Percentiles rank a stretch among this genome's conserved stretches.
Evolutionary conservation across 345 rosid species (phyloP).

Genomic region (Eucalyptus pauciflora): DNA sequence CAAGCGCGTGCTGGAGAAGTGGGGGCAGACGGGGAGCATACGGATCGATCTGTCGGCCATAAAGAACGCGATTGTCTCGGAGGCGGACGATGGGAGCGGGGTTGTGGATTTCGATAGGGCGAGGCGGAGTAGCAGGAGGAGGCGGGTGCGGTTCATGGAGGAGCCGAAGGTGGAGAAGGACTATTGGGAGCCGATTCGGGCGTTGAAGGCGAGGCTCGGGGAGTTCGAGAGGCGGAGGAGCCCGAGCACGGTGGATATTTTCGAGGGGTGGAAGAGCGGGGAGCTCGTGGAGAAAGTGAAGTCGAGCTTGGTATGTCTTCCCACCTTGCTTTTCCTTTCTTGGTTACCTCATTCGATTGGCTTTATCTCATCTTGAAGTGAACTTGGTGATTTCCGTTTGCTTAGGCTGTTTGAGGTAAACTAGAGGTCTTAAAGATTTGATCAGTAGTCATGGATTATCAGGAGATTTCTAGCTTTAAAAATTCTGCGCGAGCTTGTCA

Average conservation of each 20-base stretch:
- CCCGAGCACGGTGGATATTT: constrained; percentile 31
- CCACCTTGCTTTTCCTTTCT: background rate
- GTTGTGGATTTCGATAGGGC: constrained; percentile 35
- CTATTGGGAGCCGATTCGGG: constrained; percentile 77
- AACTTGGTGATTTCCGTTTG: background rate
- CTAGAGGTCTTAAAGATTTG: background rate
- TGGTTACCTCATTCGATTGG: background rate
- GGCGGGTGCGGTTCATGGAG: constrained; percentile 17
- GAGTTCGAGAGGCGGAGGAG: constrained; percentile 77
- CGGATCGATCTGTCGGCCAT: constrained; percentile 77
- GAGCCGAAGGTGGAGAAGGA: background rate
- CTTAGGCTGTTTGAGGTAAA: background rate
- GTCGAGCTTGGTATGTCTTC: constrained; percentile 62
- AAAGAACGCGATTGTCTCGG: constrained; percentile 67
- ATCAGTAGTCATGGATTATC: background rate
- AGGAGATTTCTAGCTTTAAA: background rate
- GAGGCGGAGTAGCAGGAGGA: constrained; percentile 25
- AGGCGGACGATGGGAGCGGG: constrained; percentile 26
- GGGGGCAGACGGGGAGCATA: constrained; percentile 64
- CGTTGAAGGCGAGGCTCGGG: constrained; percentile 51
- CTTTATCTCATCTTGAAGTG: background rate
- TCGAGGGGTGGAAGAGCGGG: constrained; percentile 58
- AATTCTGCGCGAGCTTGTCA: background rate
- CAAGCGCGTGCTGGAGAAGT: constrained; percentile 71
- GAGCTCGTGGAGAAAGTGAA: constrained; percentile 84